Conservation (phyloP, 371 early-diverging fungal genomes). For the Encephalitozoon cuniculi region DNA sequence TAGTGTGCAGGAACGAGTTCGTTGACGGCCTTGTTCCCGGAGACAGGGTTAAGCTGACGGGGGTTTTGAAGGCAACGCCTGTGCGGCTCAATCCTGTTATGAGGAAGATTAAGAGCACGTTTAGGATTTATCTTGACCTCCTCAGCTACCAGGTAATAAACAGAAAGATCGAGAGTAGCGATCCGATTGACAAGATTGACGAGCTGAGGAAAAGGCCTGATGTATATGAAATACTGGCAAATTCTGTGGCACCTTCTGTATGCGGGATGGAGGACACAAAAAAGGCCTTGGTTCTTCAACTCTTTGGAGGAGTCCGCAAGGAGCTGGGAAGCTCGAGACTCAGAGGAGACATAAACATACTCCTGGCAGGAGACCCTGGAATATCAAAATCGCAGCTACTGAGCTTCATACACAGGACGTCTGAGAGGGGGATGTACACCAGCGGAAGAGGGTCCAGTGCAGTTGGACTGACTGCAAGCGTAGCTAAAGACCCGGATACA, state of each 20-base stretch:
- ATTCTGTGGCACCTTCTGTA: constrained; percentile 80
- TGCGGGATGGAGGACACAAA: constrained; percentile 92
- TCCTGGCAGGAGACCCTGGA: constrained; percentile 62
- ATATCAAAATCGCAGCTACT: constrained; percentile 61
- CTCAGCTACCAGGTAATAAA: constrained; percentile 69
- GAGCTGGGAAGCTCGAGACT: constrained; percentile 47
- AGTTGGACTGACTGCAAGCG: constrained; percentile 94
- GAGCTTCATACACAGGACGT: constrained; percentile 72
- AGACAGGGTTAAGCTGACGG: constrained; percentile 85
- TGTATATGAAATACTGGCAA: constrained; percentile 59
- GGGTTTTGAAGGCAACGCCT: constrained; percentile 86
- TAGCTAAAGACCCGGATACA: constrained; percentile 89
- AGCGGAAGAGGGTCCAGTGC: constrained; percentile 95
- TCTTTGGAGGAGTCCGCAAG: constrained; percentile 80
- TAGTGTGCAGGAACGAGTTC: constrained; percentile 80
- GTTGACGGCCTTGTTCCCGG: constrained; percentile 91
- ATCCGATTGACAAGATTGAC: constrained; percentile 21
- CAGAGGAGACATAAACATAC: constrained; percentile 61
- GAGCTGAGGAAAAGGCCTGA: constrained; percentile 61
- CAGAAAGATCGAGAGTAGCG: background rate
- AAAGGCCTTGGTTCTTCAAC: constrained; percentile 84
- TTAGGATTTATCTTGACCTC: constrained; percentile 88
- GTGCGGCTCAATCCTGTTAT: constrained; percentile 81
- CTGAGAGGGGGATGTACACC: constrained; percentile 93
- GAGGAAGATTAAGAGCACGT: constrained; percentile 78